Evolutionary conservation across 495 filamentous ascomycete species (phyloP).

Genomic region (Hypoxylon crocopeplum): DNA sequence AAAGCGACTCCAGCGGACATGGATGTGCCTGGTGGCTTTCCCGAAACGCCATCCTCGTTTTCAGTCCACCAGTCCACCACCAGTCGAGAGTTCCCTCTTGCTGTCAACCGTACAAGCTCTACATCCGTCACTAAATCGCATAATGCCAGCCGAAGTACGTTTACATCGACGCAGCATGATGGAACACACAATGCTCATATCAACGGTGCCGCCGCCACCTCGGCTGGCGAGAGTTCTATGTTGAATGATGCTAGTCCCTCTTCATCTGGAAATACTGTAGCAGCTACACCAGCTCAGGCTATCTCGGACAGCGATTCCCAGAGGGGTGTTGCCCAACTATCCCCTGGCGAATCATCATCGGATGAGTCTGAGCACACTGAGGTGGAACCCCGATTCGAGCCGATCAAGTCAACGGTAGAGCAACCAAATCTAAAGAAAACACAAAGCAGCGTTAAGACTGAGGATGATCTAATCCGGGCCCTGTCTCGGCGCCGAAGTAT

Average conservation of each 20-base stretch:
- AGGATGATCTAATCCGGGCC: slow-evolving; percentile 58
- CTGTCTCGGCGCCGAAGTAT: slow-evolving; percentile 59
- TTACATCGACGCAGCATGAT: slow-evolving; percentile 3
- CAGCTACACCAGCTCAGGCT: not conserved
- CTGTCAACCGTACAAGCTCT: slow-evolving; percentile 1
- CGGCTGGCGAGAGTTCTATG: not conserved
- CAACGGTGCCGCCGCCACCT: slow-evolving; percentile 1
- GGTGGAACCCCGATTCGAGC: slow-evolving; percentile 31
- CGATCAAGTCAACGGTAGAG: slow-evolving; percentile 26
- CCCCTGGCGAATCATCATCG: slow-evolving; percentile 19
- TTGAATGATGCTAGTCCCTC: slow-evolving; percentile 23
- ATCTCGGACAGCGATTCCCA: not conserved
- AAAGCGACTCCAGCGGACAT: slow-evolving; percentile 24
- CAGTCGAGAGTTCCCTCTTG: slow-evolving; percentile 19
- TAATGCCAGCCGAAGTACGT: not conserved
- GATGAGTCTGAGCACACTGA: slow-evolving; percentile 32
- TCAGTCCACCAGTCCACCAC: not conserved
- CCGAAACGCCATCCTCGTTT: slow-evolving; percentile 28
- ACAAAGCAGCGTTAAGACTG: slow-evolving; percentile 34
- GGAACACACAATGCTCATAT: not conserved
- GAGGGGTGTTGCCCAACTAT: not conserved
- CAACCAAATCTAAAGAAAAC: slow-evolving; percentile 5
- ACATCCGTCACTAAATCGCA: too few relatives aligned
- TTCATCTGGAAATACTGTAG: slow-evolving; percentile 10
- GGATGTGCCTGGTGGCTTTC: slow-evolving; percentile 33